Evolutionary conservation across 2,329 filamentous ascomycete species (phyloP), one percentile per base, ranked within the genome.

Genomic region (Fusarium globosum): DNA sequence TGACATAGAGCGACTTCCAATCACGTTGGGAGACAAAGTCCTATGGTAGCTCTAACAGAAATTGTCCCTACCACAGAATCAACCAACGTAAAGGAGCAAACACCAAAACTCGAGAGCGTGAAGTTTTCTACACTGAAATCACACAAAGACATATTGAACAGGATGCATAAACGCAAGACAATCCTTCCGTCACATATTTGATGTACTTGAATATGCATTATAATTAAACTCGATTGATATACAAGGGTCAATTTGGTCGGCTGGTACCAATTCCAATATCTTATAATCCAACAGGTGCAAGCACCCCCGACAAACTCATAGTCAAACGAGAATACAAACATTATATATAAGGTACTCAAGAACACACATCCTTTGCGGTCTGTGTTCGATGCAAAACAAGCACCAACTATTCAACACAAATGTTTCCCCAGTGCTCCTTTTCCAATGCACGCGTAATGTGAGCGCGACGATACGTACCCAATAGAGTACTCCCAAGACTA

Each of bases 271-370:
- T 57, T 16, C 21, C 43, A 48, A 35, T 48, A 61, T 65, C 41
- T 57, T 72, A 72, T 61, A 77, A 65, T 57, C 51, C 55, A 49
- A 65, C 48, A 56, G 62, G 62, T 56, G 65, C 62, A 65, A 59
- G 53, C 38, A 51, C 45, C 53, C 51, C 38, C 56, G 55, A 48
- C 69, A 67, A 70, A 53, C 68, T 53, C 55, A 65, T 66, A 67
- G 52, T 52, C 68, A 69, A 67, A 61, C 68, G 68, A 61, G 74
- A 71, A 62, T 72, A 77, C 68, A 72, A 68, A 77, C 76, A 80
- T 79, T 79, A 79, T 77, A 69, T 75, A 68, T 73, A 33, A 33
- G 33, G 33, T 33, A 78, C 73, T 68, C 69, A 69, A 64, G 66
- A 64, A 62, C 61, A 35, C 58, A 55, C 60, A 60, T 58, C 42